Evolutionary conservation across 768 basidiomycete genomes (phyloP).

Genomic region (Xerocomellus intermedius): DNA sequence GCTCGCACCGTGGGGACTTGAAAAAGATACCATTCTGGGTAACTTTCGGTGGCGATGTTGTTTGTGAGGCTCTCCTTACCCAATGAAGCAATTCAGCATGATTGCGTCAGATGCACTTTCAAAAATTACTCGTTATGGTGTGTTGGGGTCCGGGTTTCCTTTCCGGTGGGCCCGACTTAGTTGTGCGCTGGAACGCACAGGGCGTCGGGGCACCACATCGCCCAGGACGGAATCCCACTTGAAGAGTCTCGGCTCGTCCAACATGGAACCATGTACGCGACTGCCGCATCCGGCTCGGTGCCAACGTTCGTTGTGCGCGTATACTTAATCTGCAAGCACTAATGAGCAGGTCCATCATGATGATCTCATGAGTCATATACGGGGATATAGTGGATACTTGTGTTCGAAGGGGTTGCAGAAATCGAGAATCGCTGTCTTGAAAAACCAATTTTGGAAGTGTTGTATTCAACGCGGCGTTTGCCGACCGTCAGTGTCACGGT

Average conservation of each 20-base stretch:
- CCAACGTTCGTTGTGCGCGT: background rate
- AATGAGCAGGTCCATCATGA: background rate
- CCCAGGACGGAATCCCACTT: background rate
- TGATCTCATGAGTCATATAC: background rate
- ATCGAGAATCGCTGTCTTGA: background rate
- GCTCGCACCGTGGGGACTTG: background rate
- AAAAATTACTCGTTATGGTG: conserved; percentile 23
- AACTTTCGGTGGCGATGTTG: conserved; percentile 25
- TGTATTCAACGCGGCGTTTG: conserved; percentile 2
- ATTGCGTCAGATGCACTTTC: conserved; percentile 20
- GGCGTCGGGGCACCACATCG: background rate
- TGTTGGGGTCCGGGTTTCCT: conserved; percentile 2
- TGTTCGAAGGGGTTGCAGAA: background rate
- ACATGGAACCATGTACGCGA: background rate
- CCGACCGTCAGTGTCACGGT: background rate
- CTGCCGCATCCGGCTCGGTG: background rate
- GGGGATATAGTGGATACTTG: background rate
- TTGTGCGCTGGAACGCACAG: background rate
- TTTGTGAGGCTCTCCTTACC: conserved; percentile 5
- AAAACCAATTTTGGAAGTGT: background rate
- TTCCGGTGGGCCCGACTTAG: background rate
- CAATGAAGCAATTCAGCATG: conserved; percentile 17
- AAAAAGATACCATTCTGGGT: conserved; percentile 21
- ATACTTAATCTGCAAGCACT: background rate
- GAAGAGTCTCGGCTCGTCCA: background rate